Base-by-base conservation (phyloP, 768 basidiomycete genomes). In the Coprinopsis sp. region DNA sequence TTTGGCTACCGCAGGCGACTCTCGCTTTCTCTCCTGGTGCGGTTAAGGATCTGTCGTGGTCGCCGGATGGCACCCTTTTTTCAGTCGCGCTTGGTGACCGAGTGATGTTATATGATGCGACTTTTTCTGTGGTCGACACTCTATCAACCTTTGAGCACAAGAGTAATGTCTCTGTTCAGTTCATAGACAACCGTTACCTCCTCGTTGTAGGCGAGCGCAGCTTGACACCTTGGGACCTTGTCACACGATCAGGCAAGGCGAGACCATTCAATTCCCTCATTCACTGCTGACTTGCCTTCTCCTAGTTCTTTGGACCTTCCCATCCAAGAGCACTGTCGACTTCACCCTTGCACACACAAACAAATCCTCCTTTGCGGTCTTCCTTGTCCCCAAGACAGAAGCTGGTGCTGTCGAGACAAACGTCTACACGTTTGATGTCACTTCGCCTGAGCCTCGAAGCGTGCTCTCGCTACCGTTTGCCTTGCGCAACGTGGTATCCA, bases 11-110 rank as follows among this genome's bases (percentile, higher is more conserved):
- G 36, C 82, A 86, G 40, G 85, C 91, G 2, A 78, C 81, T 2
- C 75, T 89, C 54, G 68, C 63, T 33, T 87, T 87, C 59, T 87
- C 84, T 34, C 69, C 73, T n/a, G 77, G 82, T 58, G 66, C 71
- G 41, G 88, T 92, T 25, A 72, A 71, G 44, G 73, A 81, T 52
- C 69, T 77, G 0, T 74, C 81, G 1, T 96, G 92, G 82, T 90
- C 94, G 5, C 75, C 73, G 3, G 96, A 99, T 61, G 85, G 81
- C 7, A 93, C 93, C 4, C 71, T 99, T 25, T 68, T 98, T 37
- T 87, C 85, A 11, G 74, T 94, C 18, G 72, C 83, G 11, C 74
- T 87, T 43, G 81, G 81, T 0, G 59, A 75, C 13, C 78, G 78
- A 49, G 72, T 94, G 43, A 78, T 81, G 4, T 63, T 98, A 5